Base-by-base conservation (phyloP, 176 grass and related monocot species). In the Phoenix dactylifera region DNA sequence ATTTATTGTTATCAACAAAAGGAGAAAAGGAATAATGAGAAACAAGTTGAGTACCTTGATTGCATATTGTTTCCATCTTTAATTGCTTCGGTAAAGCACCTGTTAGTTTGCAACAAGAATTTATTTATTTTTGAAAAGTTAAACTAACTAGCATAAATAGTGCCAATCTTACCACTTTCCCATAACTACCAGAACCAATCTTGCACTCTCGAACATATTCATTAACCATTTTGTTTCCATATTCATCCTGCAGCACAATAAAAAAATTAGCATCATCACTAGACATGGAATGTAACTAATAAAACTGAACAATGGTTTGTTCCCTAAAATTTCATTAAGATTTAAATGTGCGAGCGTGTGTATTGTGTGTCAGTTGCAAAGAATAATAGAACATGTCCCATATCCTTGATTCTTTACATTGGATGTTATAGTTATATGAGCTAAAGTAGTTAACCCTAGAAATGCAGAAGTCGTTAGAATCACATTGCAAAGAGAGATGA, bases 101-200 rank as follows among this genome's bases (percentile, higher is more conserved):
- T 95, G 77, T 83, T 17, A 9, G 19, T 5, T 20, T 26, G 6
- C 16, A 65, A 39, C 16, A 57, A 62, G 32, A 22, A 22, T 72
- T 57, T 70, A 30, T 57, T 65, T 52, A 66, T 16, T 64, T 64
- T 35, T 35, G 6, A 35, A 35, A 35, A 35, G 32, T 35, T 35
- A 35, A 63, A 69, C 15, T 56, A 32, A 57, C 22, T 30, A 52
- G 10, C 57, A 1, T 30, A 3, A 63, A 19, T 1, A 62, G 57
- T 26, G 69, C 10, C 22, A 58, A 7, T 35, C 82, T 82, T 89
- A 95, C 89, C 85, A 95, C 89, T 95, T 95, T 78, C 26, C 85
- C 90, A 59, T 95, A 95, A 66, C 89, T 95, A 60, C 89, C 89
- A 57, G 89, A 65, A 55, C 89, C 82, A 67, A 95, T 89, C 63